These are phyloP conservation scores for Uronychia setigera DNA, from an alignment of 73 alveolate genomes.

Conservation along the genomic window DNA sequence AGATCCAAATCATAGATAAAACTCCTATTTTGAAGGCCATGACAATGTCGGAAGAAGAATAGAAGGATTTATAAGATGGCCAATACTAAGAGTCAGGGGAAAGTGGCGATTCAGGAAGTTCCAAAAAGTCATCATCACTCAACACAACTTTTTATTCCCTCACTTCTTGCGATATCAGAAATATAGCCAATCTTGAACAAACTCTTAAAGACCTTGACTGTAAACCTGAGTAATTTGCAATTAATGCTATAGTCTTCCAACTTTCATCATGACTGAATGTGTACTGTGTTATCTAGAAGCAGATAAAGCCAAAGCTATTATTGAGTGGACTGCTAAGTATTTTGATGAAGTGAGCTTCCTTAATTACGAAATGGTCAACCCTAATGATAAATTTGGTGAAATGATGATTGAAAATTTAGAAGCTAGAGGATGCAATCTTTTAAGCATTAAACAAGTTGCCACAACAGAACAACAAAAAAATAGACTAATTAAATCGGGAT, in stretches of 20 bases:
- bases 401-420: constrained; percentile 92
- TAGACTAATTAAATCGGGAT: constrained; percentile 75
- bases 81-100: constrained; percentile 18
- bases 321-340: constrained; percentile 51
- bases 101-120: constrained; percentile 50
- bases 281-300: constrained; percentile 82
- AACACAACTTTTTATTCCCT: background rate
- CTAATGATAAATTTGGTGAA: constrained; percentile 94
- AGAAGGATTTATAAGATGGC: background rate
- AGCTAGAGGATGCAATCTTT: constrained; percentile 86
- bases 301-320: constrained; percentile 70
- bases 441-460: constrained; percentile 82
- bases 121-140: background rate
- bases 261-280: constrained; percentile 91
- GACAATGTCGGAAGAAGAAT: background rate
- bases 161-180: constrained; percentile 57
- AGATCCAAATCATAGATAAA: background rate
- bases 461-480: constrained; percentile 75
- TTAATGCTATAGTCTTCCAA: constrained; percentile 48
- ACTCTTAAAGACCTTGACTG: constrained; percentile 37
- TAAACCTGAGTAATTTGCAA: constrained; percentile 4
- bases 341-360: constrained; percentile 67
- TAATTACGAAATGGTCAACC: constrained; percentile 93
- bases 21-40: background rate
- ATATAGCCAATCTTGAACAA: constrained; percentile 16